phyloP scores from a whole-genome alignment of 306 rosid species.

The Dalbergia cochinchinensis region DNA sequence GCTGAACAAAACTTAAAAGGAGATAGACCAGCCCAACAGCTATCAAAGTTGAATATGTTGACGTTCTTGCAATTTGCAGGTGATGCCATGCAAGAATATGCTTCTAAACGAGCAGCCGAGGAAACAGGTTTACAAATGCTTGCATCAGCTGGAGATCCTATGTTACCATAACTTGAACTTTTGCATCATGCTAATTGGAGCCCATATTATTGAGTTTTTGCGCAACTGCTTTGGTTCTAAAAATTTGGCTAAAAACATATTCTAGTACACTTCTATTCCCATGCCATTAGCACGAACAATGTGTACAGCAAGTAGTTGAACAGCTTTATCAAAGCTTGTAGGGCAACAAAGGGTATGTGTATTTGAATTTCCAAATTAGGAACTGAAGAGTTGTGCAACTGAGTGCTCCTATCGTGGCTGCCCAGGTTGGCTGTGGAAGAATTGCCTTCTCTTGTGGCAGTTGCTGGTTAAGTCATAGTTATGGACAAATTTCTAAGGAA shows the following conservation, averaged over 20 bases:
- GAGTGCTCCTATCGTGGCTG: constrained; percentile 88
- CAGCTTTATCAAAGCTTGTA: constrained; percentile 59
- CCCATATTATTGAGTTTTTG: constrained; percentile 43
- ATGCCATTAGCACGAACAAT: constrained; percentile 62
- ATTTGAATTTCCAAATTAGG: constrained; percentile 68
- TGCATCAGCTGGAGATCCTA: constrained; percentile 86
- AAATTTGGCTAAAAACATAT: constrained; percentile 48
- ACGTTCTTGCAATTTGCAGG: constrained; percentile 63
- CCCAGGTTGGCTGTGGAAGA: constrained; percentile 97
- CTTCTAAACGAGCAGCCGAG: constrained; percentile 69
- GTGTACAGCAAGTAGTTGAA: constrained; percentile 80
- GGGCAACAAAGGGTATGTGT: constrained; percentile 64
- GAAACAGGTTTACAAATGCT: constrained; percentile 78
- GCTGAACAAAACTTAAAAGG: constrained; percentile 26
- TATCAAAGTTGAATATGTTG: constrained; percentile 23
- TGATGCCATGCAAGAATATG: constrained; percentile 74
- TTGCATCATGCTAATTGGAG: constrained; percentile 46
- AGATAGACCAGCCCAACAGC: constrained; percentile 28
- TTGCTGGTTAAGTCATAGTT: constrained; percentile 70
- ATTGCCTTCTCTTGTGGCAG: constrained; percentile 99
- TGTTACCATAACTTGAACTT: constrained; percentile 70
- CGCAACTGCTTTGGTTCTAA: constrained; percentile 44
- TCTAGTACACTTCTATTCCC: constrained; percentile 53
- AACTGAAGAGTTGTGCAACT: constrained; percentile 61
- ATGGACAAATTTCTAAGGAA: constrained; percentile 58